Evolutionary conservation across 805 yeast species (phyloP).

Genomic region (Danielozyma ontarioensis): DNA sequence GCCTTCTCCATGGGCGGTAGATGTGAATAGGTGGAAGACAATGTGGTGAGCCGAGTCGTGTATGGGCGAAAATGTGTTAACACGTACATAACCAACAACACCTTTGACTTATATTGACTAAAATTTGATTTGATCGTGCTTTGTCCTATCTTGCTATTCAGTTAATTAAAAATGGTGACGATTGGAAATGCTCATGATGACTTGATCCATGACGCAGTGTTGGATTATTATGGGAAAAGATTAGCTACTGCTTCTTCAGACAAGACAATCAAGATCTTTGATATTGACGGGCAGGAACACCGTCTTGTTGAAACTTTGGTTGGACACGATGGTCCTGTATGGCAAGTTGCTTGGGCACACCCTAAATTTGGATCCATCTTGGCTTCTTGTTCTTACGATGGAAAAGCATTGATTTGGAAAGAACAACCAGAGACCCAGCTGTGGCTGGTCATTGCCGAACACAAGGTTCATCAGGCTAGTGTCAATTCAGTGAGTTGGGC

Average conservation of each 20-base stretch:
- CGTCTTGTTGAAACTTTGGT: constrained; percentile 75
- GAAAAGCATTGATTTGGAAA: constrained; percentile 91
- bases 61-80: background rate
- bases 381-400: constrained; percentile 94
- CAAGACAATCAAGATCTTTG: constrained; percentile 91
- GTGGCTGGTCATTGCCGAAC: constrained; percentile 86
- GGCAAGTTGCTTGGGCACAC: constrained; percentile 99
- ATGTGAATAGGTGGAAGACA: too few relatives aligned
- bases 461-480: constrained; percentile 85
- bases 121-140: too few relatives aligned
- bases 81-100: too few relatives aligned
- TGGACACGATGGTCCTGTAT: constrained; percentile 97
- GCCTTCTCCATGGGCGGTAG: constrained; percentile 11
- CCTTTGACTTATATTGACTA: too few relatives aligned
- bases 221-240: constrained; percentile 94
- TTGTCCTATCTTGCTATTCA: too few relatives aligned
- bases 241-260: constrained; percentile 96
- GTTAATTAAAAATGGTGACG: too few relatives aligned
- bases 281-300: constrained; percentile 74
- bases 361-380: constrained; percentile 94
- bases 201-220: constrained; percentile 91
- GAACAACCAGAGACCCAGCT: constrained; percentile 72
- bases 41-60: background rate
- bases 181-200: constrained; percentile 90
- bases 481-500: constrained; percentile 97